Evolutionary conservation across 2,329 filamentous ascomycete genomes (phyloP).

Genomic region (Gyromitra esculenta): DNA sequence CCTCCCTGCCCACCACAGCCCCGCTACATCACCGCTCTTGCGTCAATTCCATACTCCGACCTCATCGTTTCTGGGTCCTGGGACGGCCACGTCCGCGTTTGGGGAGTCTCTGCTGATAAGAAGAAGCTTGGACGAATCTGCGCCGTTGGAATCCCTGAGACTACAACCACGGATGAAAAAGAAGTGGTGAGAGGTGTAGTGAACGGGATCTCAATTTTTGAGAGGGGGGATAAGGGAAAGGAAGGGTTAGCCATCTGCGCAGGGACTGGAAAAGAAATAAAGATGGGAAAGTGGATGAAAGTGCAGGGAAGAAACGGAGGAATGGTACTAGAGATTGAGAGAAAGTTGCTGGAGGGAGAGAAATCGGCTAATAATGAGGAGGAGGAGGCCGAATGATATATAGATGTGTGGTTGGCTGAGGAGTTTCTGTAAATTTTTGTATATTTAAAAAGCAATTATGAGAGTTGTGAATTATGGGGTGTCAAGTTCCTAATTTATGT

Average conservation of each 20-base stretch:
- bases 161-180: conserved; percentile 54
- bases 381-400: conserved; percentile 17
- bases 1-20: conserved; percentile 73
- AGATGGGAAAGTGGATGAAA: conserved; percentile 82
- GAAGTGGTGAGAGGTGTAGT: conserved; percentile 75
- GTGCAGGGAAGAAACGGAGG: conserved; percentile 77
- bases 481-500: not conserved
- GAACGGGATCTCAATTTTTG: conserved; percentile 88
- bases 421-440: conserved; percentile 34
- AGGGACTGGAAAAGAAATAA: conserved; percentile 86
- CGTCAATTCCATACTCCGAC: conserved; percentile 88
- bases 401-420: not conserved
- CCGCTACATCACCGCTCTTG: conserved; percentile 88
- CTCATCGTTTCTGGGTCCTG: conserved; percentile 91
- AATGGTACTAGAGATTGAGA: conserved; percentile 49
- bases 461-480: conserved; percentile 7
- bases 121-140: conserved; percentile 78
- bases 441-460: conserved; percentile 33
- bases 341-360: conserved; percentile 21
- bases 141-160: conserved; percentile 66
- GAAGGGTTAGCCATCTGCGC: conserved; percentile 76
- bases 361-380: conserved; percentile 12
- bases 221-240: conserved; percentile 70
- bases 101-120: conserved; percentile 86
- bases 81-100: conserved; percentile 87